Conservation (phyloP, 2,329 filamentous ascomycete genomes). For the Hypoxylon sp. region DNA sequence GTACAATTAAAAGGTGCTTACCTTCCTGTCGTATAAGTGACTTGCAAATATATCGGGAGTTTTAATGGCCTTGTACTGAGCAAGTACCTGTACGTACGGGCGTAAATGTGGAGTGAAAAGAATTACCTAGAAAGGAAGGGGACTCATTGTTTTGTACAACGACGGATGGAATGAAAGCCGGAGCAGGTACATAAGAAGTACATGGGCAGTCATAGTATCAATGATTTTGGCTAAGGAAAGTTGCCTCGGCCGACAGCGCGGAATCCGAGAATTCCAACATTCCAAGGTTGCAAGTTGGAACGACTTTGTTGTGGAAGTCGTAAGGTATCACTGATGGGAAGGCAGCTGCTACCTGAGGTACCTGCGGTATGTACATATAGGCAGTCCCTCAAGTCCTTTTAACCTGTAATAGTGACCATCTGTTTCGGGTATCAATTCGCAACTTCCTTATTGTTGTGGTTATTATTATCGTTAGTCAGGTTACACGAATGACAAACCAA, state of each 20-base stretch:
- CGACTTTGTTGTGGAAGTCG: slow-evolving; percentile 1
- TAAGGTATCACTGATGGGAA: slow-evolving; percentile 32
- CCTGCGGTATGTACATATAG: slow-evolving; percentile 7
- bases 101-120: slow-evolving; percentile 31
- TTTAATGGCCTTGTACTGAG: slow-evolving; percentile 19
- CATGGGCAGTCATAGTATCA: slow-evolving; percentile 10
- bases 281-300: slow-evolving; percentile 6
- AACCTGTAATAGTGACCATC: slow-evolving; percentile 19
- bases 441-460: slow-evolving; percentile 31
- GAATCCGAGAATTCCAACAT: slow-evolving; percentile 30
- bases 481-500: slow-evolving; percentile 45
- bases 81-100: slow-evolving; percentile 32
- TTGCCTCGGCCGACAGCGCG: slow-evolving; percentile 39
- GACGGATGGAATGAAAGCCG: slow-evolving; percentile 23
- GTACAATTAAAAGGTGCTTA: slow-evolving; percentile 21
- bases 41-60: slow-evolving; percentile 6
- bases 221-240: slow-evolving; percentile 19
- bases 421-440: slow-evolving; percentile 44
- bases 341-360: slow-evolving; percentile 12
- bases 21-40: slow-evolving; percentile 3
- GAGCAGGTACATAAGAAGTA: slow-evolving; percentile 20
- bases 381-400: slow-evolving; percentile 6
- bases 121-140: slow-evolving; percentile 41
- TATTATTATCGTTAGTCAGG: slow-evolving; percentile 39
- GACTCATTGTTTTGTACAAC: slow-evolving; percentile 28